Percentiles rank a stretch among this genome's conserved stretches.
Conservation (phyloP, 768 basidiomycete genomes). For the Mycena albidolilacea region DNA sequence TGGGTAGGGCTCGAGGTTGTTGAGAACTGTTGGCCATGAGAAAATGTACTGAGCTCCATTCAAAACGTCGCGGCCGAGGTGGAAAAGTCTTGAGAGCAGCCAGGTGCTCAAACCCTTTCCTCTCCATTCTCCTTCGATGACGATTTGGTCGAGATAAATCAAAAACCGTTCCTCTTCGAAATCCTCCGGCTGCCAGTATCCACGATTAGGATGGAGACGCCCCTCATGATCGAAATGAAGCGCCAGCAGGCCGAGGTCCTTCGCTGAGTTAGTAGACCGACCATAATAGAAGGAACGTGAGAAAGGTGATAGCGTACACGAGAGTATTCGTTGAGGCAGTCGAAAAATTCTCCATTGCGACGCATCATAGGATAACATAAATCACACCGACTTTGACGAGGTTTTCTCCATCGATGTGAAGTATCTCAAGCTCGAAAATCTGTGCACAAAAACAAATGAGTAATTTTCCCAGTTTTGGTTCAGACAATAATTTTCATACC, state of each 20-base stretch:
- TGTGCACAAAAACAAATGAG: not conserved
- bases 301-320: constrained; percentile 7
- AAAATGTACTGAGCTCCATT: constrained; percentile 12
- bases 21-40: constrained; percentile 19
- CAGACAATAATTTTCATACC: not conserved
- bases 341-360: constrained; percentile 24
- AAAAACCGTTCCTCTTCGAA: not conserved
- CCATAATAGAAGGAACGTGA: not conserved
- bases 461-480: not conserved
- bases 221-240: constrained; percentile 18
- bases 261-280: not conserved
- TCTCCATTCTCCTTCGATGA: constrained; percentile 5
- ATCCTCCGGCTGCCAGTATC: constrained; percentile 18
- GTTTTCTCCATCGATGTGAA: not conserved
- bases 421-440: constrained; percentile 8
- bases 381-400: constrained; percentile 11
- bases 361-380: constrained; percentile 12
- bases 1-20: not conserved
- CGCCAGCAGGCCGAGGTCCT: constrained; percentile 25
- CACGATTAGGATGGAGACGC: constrained; percentile 13
- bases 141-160: constrained; percentile 2
- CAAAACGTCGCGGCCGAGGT: constrained; percentile 1
- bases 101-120: constrained; percentile 17
- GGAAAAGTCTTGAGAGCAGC: constrained; percentile 23
- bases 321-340: constrained; percentile 25